A percentile compares a stretch with the other conserved stretches of the same genome.
Evolutionary conservation across 192 early-diverging fungal genomes (phyloP).

Genomic region (Chytriomyces sp.): DNA sequence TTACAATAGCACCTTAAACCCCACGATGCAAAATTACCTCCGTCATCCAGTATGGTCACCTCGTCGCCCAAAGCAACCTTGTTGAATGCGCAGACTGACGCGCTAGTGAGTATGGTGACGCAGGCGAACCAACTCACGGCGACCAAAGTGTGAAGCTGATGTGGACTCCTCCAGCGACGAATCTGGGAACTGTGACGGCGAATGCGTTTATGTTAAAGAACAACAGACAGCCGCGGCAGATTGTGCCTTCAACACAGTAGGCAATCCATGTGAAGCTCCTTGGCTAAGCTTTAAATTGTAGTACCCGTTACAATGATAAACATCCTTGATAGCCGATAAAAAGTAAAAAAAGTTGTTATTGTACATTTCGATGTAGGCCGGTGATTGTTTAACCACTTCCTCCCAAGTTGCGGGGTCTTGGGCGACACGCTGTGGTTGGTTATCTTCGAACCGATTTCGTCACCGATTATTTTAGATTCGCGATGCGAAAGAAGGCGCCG

Average conservation of each 20-base stretch:
- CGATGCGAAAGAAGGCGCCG: too few species aligned
- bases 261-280: too few species aligned
- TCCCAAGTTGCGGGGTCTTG: too few species aligned
- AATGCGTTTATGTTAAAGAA: slow-evolving; percentile 16
- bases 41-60: slow-evolving; percentile 1
- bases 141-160: background rate
- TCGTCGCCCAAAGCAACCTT: background rate
- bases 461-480: too few species aligned
- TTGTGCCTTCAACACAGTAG: slow-evolving; percentile 5
- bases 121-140: slow-evolving; percentile 15
- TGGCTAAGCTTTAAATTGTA: too few species aligned
- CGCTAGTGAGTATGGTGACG: slow-evolving; percentile 29
- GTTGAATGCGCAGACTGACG: slow-evolving; percentile 28
- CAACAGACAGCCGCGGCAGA: background rate
- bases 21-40: slow-evolving; percentile 14
- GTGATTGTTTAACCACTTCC: too few species aligned
- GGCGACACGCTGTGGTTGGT: too few species aligned
- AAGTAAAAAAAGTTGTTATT: too few species aligned
- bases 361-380: too few species aligned
- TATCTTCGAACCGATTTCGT: too few species aligned
- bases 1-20: background rate
- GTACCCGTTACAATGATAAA: too few species aligned
- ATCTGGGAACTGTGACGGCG: slow-evolving; percentile 7
- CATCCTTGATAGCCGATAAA: too few species aligned
- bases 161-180: slow-evolving; percentile 21